Evolutionary conservation across 2,329 filamentous ascomycete species (phyloP), one percentile per base, ranked within the genome.

Genomic region (Macrophomina phaseolina): DNA sequence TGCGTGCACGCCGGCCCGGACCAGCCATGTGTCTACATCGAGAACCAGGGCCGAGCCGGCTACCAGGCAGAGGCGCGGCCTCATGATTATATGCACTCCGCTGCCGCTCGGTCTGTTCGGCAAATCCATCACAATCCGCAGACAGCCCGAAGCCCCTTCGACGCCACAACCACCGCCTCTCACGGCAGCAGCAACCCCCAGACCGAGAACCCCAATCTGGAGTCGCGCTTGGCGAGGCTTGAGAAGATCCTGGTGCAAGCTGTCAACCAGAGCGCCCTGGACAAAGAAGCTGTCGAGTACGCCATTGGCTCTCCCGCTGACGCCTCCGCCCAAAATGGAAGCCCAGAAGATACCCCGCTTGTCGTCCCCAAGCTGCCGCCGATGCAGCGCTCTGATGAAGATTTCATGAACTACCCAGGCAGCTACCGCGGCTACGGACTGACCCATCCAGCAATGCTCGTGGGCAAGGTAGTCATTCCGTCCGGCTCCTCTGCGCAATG

Each of bases 231-330:
- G 30, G 58, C 42, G 0, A 28, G 58, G n/a, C 58, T 62, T 3
- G 58, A 62, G 58, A 62, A 62, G 42, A 62, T 62, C 32, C 58
- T 62, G 8, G 45, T 62, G 18, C 45, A 62, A 12, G 58, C 45
- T 32, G 45, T 62, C 7, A 36, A 38, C 42, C 58, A 62, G 45
- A 62, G 58, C 18, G n/a, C 30, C 16, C 8, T 61, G 1, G 30
- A 32, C 14, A n/a, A 16, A 5, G 18, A 6, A 8, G 23, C 28
- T 8, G 56, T 46, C 40, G 56, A 61, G 11, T 45, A 45, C 16
- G 42, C 42, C 42, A 45, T 45, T 16, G 4, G 8, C 40, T n/a
- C 40, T 9, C 18, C 45, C n/a, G 30, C 16, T 16, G 30, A 40
- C 58, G 11, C 56, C 8, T 16, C 56, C n/a, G 14, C 40, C 40